Conservation (phyloP, 805 yeast genomes). For the Candida tallmaniae region DNA sequence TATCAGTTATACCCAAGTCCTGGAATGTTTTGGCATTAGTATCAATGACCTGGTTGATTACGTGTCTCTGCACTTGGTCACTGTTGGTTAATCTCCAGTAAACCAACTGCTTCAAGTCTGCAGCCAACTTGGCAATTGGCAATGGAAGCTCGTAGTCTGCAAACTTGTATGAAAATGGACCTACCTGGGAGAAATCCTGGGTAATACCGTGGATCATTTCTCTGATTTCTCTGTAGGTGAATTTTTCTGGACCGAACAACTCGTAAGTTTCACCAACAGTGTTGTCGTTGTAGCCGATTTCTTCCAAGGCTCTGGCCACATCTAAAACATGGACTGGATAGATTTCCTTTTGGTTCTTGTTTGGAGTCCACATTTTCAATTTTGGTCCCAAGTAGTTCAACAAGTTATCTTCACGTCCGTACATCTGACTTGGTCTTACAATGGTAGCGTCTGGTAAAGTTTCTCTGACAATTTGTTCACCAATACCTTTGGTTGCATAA, state of each 20-base stretch:
- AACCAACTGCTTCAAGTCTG: slow-evolving; percentile 37
- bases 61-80: slow-evolving; percentile 72
- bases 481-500: slow-evolving; percentile 74
- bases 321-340: slow-evolving; percentile 75
- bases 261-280: slow-evolving; percentile 76
- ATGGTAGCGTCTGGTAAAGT: slow-evolving; percentile 72
- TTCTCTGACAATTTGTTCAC: slow-evolving; percentile 66
- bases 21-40: slow-evolving; percentile 56
- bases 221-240: slow-evolving; percentile 59
- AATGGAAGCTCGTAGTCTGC: slow-evolving; percentile 44
- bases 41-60: slow-evolving; percentile 61
- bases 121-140: slow-evolving; percentile 40
- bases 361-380: slow-evolving; percentile 60
- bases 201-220: slow-evolving; percentile 65
- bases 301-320: slow-evolving; percentile 74
- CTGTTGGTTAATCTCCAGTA: slow-evolving; percentile 54
- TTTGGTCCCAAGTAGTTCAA: slow-evolving; percentile 55
- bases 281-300: slow-evolving; percentile 75
- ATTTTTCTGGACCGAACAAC: slow-evolving; percentile 66
- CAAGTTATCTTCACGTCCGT: slow-evolving; percentile 68
- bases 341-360: slow-evolving; percentile 56
- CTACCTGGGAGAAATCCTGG: slow-evolving; percentile 41
- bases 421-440: slow-evolving; percentile 81
- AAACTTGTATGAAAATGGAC: slow-evolving; percentile 40
- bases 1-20: slow-evolving; percentile 61